A percentile compares a stretch with the other conserved stretches of the same genome.
Conservation (phyloP, 768 basidiomycete species). For the Lanmaoa pseudosensibilis region DNA sequence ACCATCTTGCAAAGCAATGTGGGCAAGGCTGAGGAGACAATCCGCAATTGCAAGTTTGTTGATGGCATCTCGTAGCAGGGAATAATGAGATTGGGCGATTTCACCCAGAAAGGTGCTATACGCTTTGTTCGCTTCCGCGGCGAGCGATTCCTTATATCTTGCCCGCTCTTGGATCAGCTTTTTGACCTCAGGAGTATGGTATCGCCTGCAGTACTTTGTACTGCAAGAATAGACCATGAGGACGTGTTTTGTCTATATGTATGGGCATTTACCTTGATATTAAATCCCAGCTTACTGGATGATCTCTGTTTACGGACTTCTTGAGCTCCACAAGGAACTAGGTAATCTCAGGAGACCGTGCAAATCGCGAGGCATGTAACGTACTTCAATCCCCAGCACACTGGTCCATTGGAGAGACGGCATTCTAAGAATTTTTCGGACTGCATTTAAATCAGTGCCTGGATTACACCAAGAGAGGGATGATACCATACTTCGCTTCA, state of each 20-base stretch:
- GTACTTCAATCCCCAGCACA: slow-evolving; percentile 69
- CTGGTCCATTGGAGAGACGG: slow-evolving; percentile 73
- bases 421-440: slow-evolving; percentile 69
- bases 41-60: slow-evolving; percentile 83
- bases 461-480: neutral
- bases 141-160: slow-evolving; percentile 70
- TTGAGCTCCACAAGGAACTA: slow-evolving; percentile 83
- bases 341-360: neutral
- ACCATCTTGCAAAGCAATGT: slow-evolving; percentile 70
- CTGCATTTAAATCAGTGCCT: slow-evolving; percentile 35
- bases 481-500: slow-evolving; percentile 55
- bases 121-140: slow-evolving; percentile 64
- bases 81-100: slow-evolving; percentile 68
- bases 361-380: neutral
- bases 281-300: slow-evolving; percentile 58
- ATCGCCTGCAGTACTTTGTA: slow-evolving; percentile 71
- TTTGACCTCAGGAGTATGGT: slow-evolving; percentile 69
- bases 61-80: slow-evolving; percentile 68
- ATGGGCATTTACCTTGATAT: slow-evolving; percentile 54
- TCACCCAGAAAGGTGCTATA: slow-evolving; percentile 69
- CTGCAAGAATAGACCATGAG: slow-evolving; percentile 36
- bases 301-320: slow-evolving; percentile 47
- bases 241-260: neutral
- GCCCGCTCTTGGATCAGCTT: slow-evolving; percentile 67
- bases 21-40: slow-evolving; percentile 83